phyloP scores from a whole-genome alignment of 345 rosid genomes.

The Rhizophora apiculata region DNA sequence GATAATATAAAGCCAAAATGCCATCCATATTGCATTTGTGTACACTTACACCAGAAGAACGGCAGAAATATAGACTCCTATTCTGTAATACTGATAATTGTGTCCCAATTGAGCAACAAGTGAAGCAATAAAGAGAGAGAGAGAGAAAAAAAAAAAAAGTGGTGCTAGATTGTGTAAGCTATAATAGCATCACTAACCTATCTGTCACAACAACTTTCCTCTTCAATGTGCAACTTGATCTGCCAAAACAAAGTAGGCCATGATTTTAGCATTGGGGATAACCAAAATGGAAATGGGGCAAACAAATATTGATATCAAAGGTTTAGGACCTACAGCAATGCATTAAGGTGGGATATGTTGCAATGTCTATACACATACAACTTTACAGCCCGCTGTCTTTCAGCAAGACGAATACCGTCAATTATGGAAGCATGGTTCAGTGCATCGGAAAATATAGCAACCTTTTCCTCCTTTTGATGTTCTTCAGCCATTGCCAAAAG shows the following conservation, averaged over 20 bases:
- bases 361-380: conserved; percentile 70
- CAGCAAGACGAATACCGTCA: conserved; percentile 91
- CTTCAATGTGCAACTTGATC: conserved; percentile 66
- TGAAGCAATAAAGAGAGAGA: conserved; percentile 1
- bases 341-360: conserved; percentile 72
- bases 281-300: neutral
- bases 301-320: conserved; percentile 10
- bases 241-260: conserved; percentile 32
- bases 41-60: neutral
- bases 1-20: neutral
- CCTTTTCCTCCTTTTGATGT: conserved; percentile 49
- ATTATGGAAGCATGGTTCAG: conserved; percentile 95
- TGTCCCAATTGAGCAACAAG: neutral
- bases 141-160: neutral
- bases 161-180: conserved; percentile 9
- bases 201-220: conserved; percentile 92
- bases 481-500: conserved; percentile 48
- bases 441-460: conserved; percentile 90
- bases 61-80: neutral
- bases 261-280: conserved; percentile 18
- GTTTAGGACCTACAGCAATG: conserved; percentile 57
- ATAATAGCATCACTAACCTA: conserved; percentile 50
- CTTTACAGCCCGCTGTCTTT: conserved; percentile 58
- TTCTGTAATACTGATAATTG: no score
- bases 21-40: neutral